These are phyloP conservation scores for Sarocladiaceae sp. DNA, from an alignment of 2,329 filamentous ascomycete species.

Conservation along the genomic window DNA sequence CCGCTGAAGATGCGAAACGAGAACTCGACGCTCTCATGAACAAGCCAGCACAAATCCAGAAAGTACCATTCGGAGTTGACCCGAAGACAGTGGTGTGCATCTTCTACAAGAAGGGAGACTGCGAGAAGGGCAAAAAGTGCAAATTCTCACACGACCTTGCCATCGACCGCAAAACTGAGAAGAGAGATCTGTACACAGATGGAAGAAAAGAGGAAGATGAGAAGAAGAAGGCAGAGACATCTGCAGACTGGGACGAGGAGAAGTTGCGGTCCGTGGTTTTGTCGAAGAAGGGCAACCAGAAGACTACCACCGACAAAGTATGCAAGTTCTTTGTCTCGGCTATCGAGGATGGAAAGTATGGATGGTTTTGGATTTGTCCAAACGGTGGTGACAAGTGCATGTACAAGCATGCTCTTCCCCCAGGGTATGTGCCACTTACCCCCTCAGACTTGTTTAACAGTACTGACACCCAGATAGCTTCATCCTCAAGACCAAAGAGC, in stretches of 20 bases:
- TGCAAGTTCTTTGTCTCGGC: conserved; percentile 98
- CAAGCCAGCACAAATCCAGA: conserved; percentile 92
- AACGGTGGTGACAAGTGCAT: conserved; percentile 98
- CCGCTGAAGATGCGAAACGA: conserved; percentile 76
- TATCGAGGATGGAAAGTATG: conserved; percentile 97
- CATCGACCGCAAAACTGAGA: conserved; percentile 86
- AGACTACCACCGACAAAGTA: conserved; percentile 94
- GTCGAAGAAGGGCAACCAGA: conserved; percentile 96
- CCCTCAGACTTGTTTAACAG: no score
- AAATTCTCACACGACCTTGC: conserved; percentile 94
- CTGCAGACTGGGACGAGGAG: conserved; percentile 96
- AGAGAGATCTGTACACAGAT: conserved; percentile 89
- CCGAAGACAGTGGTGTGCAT: conserved; percentile 96
- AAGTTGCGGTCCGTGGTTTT: conserved; percentile 86
- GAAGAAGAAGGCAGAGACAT: conserved; percentile 84
- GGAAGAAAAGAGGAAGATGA: conserved; percentile 65
- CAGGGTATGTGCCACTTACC: conserved; percentile 63
- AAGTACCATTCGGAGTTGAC: conserved; percentile 95
- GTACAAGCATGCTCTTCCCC: conserved; percentile 93
- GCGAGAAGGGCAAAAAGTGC: conserved; percentile 96
- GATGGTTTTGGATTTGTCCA: conserved; percentile 98
- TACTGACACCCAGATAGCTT: conserved; percentile 56
- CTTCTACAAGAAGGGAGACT: conserved; percentile 95
- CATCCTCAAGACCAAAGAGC: conserved; percentile 95
- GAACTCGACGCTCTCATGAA: conserved; percentile 81